Conservation (phyloP, 1,284 basidiomycete species). For the Calocybe gambosa region DNA sequence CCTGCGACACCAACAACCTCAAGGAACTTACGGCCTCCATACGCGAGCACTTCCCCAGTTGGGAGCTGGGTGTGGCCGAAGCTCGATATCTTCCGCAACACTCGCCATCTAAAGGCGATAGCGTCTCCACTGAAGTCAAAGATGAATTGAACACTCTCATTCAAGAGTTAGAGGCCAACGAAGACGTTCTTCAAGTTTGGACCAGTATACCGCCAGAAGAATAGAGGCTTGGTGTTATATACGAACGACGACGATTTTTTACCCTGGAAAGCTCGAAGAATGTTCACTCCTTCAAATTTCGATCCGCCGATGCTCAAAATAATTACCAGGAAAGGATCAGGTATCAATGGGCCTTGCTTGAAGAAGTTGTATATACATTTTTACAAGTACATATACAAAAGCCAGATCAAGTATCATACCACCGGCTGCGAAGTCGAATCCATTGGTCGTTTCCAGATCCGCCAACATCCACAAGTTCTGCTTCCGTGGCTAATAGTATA, state of each 20-base stretch:
- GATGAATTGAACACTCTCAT: constrained; percentile 41
- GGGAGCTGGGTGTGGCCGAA: constrained; percentile 49
- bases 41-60: constrained; percentile 22
- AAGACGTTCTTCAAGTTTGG: constrained; percentile 61
- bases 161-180: constrained; percentile 52
- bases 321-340: no score
- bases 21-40: constrained; percentile 39
- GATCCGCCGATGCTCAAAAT: no score
- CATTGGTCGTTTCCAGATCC: constrained; percentile 27
- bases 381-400: not conserved
- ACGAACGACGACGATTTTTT: not conserved
- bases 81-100: constrained; percentile 50
- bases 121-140: constrained; percentile 34
- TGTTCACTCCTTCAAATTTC: no score
- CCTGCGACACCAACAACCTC: constrained; percentile 45
- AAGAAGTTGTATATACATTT: no score
- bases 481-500: constrained; percentile 21
- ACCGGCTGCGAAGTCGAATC: constrained; percentile 22
- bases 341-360: no score
- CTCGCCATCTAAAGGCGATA: constrained; percentile 34
- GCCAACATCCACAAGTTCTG: constrained; percentile 28
- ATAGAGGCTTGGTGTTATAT: not conserved
- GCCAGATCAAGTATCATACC: not conserved
- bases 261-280: no score
- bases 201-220: constrained; percentile 33